Percentiles rank a stretch among this genome's conserved stretches.
Evolutionary conservation across 1,139 yeast species (phyloP).

Genomic region (Blastobotrys ciferrii): DNA sequence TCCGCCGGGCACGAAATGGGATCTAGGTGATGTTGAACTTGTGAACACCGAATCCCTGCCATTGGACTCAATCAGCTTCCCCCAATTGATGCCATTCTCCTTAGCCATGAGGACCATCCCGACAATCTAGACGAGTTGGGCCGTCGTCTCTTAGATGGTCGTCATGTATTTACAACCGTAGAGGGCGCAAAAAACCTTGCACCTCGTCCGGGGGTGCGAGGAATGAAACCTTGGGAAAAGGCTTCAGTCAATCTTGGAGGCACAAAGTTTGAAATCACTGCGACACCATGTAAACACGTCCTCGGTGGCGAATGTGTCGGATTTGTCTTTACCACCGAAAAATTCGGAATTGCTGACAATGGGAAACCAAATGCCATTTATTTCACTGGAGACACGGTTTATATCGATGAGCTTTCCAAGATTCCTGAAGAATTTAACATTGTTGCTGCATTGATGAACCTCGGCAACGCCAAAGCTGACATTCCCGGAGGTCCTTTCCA

Average conservation of each 20-base stretch:
- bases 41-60: background rate
- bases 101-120: conserved; percentile 9
- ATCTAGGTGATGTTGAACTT: background rate
- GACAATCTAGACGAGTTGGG: conserved; percentile 10
- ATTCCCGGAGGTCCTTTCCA: background rate
- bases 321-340: conserved; percentile 7
- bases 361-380: conserved; percentile 9
- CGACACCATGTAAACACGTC: conserved; percentile 11
- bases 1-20: conserved; percentile 3
- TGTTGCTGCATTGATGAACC: conserved; percentile 1
- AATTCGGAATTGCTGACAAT: conserved; percentile 2
- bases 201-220: conserved; percentile 8
- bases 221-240: conserved; percentile 11
- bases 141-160: conserved; percentile 12
- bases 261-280: conserved; percentile 7
- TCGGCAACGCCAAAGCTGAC: background rate
- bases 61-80: conserved; percentile 1
- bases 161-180: conserved; percentile 10
- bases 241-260: background rate
- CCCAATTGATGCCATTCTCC: conserved; percentile 5
- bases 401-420: conserved; percentile 4
- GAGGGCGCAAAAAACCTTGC: conserved; percentile 9
- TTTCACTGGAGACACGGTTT: conserved; percentile 11
- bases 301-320: conserved; percentile 13
- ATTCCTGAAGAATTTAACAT: conserved; percentile 5